A percentile compares a stretch with the other conserved stretches of the same genome.
Evolutionary conservation across 768 basidiomycete species (phyloP).

Genomic region (Tricholoma flavovirens): DNA sequence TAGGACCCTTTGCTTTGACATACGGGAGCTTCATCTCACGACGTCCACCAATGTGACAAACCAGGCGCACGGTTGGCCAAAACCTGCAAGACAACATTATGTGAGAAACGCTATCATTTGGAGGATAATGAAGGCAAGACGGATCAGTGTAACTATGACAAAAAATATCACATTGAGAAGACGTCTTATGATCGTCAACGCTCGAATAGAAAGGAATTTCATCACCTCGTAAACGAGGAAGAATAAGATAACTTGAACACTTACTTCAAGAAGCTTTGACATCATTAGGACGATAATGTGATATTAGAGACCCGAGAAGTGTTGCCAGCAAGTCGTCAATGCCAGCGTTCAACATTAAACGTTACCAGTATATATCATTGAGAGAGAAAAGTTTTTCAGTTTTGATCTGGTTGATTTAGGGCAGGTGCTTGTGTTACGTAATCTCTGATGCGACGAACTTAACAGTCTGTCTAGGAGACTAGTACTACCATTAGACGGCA

Average conservation of each 20-base stretch:
- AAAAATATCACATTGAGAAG: conserved; percentile 51
- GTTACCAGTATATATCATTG: too few relatives aligned
- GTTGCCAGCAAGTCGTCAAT: neutral
- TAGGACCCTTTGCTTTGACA: neutral
- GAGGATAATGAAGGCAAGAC: conserved; percentile 23
- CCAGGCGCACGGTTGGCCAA: neutral
- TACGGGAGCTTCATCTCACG: neutral
- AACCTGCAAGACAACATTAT: neutral
- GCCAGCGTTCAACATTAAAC: neutral
- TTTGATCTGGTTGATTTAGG: neutral
- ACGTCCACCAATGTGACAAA: neutral
- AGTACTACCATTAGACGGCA: too few relatives aligned
- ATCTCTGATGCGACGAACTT: too few relatives aligned
- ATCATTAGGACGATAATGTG: too few relatives aligned
- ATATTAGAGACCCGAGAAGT: neutral
- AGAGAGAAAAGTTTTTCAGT: neutral
- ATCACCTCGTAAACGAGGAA: conserved; percentile 41
- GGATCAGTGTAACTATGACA: conserved; percentile 95
- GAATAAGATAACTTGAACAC: neutral
- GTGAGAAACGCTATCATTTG: conserved; percentile 7
- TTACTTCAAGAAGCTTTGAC: neutral
- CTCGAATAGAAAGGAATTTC: conserved; percentile 47
- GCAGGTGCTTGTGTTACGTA: neutral
- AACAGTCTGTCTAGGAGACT: too few relatives aligned
- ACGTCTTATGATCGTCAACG: conserved; percentile 42